These are phyloP conservation scores for Cydonia oblonga DNA, from an alignment of 331 rosid genomes.

Conservation along the genomic window DNA sequence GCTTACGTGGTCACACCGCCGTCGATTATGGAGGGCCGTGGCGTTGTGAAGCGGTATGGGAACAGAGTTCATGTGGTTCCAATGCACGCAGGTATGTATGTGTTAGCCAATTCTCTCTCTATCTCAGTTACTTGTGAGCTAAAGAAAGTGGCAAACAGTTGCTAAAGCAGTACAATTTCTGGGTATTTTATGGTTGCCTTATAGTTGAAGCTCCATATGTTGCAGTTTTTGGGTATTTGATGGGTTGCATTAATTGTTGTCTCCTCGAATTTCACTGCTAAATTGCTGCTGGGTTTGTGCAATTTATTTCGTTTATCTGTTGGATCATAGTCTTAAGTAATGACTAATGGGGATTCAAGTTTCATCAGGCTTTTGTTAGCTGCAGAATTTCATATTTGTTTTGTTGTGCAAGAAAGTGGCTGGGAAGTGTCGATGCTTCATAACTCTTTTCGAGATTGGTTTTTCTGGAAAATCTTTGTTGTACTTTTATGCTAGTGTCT, in stretches of 20 bases:
- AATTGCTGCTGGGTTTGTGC: neutral
- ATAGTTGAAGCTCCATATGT: neutral
- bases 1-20: conserved; percentile 74
- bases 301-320: neutral
- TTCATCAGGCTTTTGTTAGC: neutral
- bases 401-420: neutral
- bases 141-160: neutral
- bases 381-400: neutral
- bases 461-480: neutral
- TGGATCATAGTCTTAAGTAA: neutral
- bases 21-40: conserved; percentile 72
- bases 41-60: conserved; percentile 86
- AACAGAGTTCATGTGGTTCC: conserved; percentile 75
- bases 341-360: neutral
- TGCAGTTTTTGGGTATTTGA: neutral
- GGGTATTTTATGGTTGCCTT: neutral
- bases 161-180: neutral
- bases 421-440: neutral
- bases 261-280: neutral
- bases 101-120: neutral
- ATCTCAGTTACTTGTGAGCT: neutral
- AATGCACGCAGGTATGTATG: conserved; percentile 74
- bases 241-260: neutral
- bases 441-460: neutral
- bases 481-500: neutral